Evolutionary conservation across 768 basidiomycete species (phyloP).

Genomic region (Tylopilus cervinicoccineus): DNA sequence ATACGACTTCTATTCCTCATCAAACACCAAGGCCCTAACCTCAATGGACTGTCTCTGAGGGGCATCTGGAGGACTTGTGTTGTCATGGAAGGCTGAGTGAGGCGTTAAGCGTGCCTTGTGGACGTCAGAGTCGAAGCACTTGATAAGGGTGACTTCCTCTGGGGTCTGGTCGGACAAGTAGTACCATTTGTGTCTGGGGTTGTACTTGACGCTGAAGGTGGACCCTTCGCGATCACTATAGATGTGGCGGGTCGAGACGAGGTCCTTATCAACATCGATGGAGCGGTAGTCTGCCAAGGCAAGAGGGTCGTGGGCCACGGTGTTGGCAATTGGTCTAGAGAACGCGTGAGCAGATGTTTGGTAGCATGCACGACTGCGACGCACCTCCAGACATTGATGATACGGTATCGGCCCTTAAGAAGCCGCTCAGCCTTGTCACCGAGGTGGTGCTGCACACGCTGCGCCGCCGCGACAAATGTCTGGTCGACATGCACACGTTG

Average conservation of each 20-base stretch:
- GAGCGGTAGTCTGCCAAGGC: constrained; percentile 39
- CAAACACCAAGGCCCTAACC: constrained; percentile 41
- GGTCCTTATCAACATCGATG: constrained; percentile 34
- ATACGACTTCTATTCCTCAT: constrained; percentile 26
- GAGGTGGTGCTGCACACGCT: constrained; percentile 37
- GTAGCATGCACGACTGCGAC: neutral
- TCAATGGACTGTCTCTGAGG: constrained; percentile 43
- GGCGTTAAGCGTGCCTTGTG: constrained; percentile 40
- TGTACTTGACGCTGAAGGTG: constrained; percentile 35
- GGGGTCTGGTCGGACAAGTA: constrained; percentile 38
- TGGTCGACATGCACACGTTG: constrained; percentile 45
- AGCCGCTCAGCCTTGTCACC: constrained; percentile 40
- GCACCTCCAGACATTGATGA: constrained; percentile 46
- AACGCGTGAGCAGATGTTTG: neutral
- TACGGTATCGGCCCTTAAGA: constrained; percentile 38
- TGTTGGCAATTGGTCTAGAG: constrained; percentile 33
- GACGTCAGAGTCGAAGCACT: constrained; percentile 42
- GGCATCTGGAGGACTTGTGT: constrained; percentile 30
- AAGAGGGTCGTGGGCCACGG: constrained; percentile 39
- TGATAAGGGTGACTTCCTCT: constrained; percentile 41
- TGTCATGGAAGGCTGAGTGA: constrained; percentile 40
- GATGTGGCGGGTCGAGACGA: constrained; percentile 35
- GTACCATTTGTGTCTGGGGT: constrained; percentile 37
- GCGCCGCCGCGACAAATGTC: constrained; percentile 34
- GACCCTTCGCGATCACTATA: constrained; percentile 33